Conservation (phyloP, 768 basidiomycete species). For the Tylopilus rubrobrunneus region DNA sequence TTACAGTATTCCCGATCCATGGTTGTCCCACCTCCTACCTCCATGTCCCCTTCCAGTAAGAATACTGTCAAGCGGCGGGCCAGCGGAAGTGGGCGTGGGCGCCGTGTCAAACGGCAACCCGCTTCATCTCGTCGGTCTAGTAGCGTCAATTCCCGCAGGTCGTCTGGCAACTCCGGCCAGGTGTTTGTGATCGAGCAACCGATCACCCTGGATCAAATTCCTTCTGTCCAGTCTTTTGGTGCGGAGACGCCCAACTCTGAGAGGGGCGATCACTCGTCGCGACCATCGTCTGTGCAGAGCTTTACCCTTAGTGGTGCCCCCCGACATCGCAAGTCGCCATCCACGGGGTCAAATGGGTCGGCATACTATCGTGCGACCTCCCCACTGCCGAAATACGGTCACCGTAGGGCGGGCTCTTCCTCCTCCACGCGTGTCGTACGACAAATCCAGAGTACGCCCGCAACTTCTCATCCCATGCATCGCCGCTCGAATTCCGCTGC, state of each 20-base stretch:
- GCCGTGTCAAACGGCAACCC: slow-evolving; percentile 65
- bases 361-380: slow-evolving; percentile 63
- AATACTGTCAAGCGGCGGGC: slow-evolving; percentile 48
- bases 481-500: slow-evolving; percentile 70
- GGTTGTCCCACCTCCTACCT: slow-evolving; percentile 20
- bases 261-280: slow-evolving; percentile 68
- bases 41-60: slow-evolving; percentile 29
- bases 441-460: slow-evolving; percentile 45
- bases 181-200: slow-evolving; percentile 54
- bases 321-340: slow-evolving; percentile 71
- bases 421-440: slow-evolving; percentile 80
- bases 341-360: slow-evolving; percentile 73
- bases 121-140: slow-evolving; percentile 84
- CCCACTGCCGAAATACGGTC: slow-evolving; percentile 69
- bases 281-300: slow-evolving; percentile 86
- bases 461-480: slow-evolving; percentile 46
- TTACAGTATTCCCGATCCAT: slow-evolving; percentile 26
- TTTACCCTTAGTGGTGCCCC: slow-evolving; percentile 50
- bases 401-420: slow-evolving; percentile 75
- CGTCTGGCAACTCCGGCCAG: slow-evolving; percentile 50
- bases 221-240: slow-evolving; percentile 68
- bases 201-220: slow-evolving; percentile 42
- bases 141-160: slow-evolving; percentile 83
- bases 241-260: slow-evolving; percentile 89
- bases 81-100: slow-evolving; percentile 42